Evolutionary conservation across 371 early-diverging fungal species (phyloP).

Genomic region (Saksenaea vasiformis): DNA sequence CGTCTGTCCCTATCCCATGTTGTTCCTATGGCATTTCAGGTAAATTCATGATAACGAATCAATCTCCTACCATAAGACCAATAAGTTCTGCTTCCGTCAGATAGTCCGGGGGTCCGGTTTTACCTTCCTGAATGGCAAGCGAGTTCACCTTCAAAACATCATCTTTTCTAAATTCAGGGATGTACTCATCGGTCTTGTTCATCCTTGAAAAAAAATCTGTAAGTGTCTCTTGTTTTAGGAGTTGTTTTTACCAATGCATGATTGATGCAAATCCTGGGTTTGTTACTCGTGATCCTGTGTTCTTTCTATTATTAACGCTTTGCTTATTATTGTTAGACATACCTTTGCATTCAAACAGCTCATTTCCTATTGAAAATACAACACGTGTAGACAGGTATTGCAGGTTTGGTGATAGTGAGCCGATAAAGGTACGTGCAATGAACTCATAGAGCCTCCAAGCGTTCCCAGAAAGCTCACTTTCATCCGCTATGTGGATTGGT

Average conservation of each 20-base stretch:
- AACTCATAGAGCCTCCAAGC: constrained; percentile 68
- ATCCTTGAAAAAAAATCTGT: constrained; percentile 12
- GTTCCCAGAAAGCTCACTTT: constrained; percentile 52
- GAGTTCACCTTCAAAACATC: constrained; percentile 26
- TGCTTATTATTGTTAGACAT: neutral
- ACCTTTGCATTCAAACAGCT: constrained; percentile 52
- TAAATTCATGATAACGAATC: neutral
- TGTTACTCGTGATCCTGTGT: constrained; percentile 23
- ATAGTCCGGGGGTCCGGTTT: constrained; percentile 68
- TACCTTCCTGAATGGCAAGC: constrained; percentile 45
- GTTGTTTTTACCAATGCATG: constrained; percentile 48
- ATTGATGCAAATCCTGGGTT: constrained; percentile 54
- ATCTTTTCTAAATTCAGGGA: constrained; percentile 48
- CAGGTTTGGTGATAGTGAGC: constrained; percentile 59
- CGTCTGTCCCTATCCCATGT: constrained; percentile 83
- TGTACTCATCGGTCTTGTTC: constrained; percentile 46
- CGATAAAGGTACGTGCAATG: constrained; percentile 59
- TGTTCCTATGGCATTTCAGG: constrained; percentile 50
- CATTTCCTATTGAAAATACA: constrained; percentile 48
- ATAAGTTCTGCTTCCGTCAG: constrained; percentile 75
- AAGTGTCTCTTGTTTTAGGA: neutral
- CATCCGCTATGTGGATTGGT: constrained; percentile 49
- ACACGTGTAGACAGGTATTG: constrained; percentile 58
- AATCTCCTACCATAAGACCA: constrained; percentile 40
- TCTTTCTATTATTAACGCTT: neutral